Evolutionary conservation across 2,329 filamentous ascomycete species (phyloP).

Genomic region (Cucurbitaria berberidis): DNA sequence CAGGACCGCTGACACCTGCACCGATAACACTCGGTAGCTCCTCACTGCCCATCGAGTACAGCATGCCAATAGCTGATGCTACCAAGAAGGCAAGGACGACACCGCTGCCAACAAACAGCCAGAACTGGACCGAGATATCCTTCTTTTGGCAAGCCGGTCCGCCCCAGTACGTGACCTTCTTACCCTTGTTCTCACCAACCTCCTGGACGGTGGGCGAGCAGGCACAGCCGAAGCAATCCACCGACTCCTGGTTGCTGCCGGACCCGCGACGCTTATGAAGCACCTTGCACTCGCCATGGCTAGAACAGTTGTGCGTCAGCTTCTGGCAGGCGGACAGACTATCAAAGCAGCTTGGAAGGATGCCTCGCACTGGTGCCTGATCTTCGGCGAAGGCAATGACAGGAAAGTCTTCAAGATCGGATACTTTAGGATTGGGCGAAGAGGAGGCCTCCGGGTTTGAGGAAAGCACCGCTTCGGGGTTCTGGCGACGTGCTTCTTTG

Average conservation of each 20-base stretch:
- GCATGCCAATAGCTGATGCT: conserved; percentile 73
- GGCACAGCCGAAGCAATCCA: conserved; percentile 76
- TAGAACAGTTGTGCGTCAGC: conserved; percentile 78
- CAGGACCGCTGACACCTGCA: conserved; percentile 81
- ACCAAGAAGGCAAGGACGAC: conserved; percentile 72
- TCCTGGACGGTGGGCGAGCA: conserved; percentile 68
- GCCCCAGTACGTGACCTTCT: conserved; percentile 76
- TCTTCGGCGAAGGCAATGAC: conserved; percentile 28
- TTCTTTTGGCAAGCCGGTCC: conserved; percentile 88
- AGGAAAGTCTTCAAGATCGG: conserved; percentile 40
- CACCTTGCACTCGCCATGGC: conserved; percentile 77
- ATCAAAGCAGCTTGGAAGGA: conserved; percentile 76
- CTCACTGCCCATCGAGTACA: conserved; percentile 84
- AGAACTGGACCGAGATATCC: conserved; percentile 88
- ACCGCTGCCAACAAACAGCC: conserved; percentile 79
- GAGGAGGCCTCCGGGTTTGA: conserved; percentile 33
- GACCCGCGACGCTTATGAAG: conserved; percentile 59
- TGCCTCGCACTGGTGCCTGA: conserved; percentile 52
- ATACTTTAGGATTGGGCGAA: conserved; percentile 26
- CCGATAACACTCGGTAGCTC: conserved; percentile 92
- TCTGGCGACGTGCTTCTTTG: conserved; percentile 35
- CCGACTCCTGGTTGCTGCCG: conserved; percentile 48
- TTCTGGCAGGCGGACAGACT: conserved; percentile 71
- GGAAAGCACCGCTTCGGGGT: conserved; percentile 41
- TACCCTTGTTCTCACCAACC: conserved; percentile 56